Base-by-base conservation (phyloP, 495 filamentous ascomycete species). In the Penicillium steckii region DNA sequence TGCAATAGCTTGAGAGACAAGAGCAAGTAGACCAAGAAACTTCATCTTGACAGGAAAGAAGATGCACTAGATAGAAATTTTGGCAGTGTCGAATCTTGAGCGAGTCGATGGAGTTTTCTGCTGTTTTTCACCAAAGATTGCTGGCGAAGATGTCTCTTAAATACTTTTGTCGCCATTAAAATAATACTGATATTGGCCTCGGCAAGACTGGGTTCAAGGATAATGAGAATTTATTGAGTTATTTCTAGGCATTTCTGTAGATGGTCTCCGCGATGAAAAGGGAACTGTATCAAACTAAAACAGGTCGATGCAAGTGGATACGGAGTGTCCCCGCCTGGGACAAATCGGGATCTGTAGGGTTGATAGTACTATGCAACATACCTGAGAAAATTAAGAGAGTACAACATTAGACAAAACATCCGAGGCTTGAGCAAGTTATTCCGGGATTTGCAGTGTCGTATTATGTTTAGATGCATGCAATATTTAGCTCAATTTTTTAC, bases 1-100 rank as follows among this genome's bases (percentile, higher is more conserved):
- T 29, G 59, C 53, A 29, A 46, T 13, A n/a, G 25, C 59, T 18
- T 62, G 55, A 22, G 59, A 48, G 9, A 50, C 46, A 12, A 62
- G 27, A 8, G 47, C 35, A 15, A 53, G 27, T n/a, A 55, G n/a
- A 41, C 40, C 44, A 15, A 44, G 12, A 21, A 22, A 12, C 19
- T 50, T 50, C 61, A 64, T 64, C 5, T 41, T 57, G 44, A 22
- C 37, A 24, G 1, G 13, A 25, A n/a, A n/a, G n/a, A n/a, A n/a
- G n/a, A 35, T 13, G 17, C 15, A 15, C 35, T 19, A 15, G 35
- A 15, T 7, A 38, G 29, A 32, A 32, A 32, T 2, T 9, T 13
- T 32, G 29, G n/a, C n/a, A n/a, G n/a, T n/a, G n/a, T n/a, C n/a
- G n/a, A n/a, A n/a, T n/a, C n/a, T n/a, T n/a, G n/a, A n/a, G n/a